Evolutionary conservation across 2,329 filamentous ascomycete genomes (phyloP).

Genomic region (Xylaria multiplex): DNA sequence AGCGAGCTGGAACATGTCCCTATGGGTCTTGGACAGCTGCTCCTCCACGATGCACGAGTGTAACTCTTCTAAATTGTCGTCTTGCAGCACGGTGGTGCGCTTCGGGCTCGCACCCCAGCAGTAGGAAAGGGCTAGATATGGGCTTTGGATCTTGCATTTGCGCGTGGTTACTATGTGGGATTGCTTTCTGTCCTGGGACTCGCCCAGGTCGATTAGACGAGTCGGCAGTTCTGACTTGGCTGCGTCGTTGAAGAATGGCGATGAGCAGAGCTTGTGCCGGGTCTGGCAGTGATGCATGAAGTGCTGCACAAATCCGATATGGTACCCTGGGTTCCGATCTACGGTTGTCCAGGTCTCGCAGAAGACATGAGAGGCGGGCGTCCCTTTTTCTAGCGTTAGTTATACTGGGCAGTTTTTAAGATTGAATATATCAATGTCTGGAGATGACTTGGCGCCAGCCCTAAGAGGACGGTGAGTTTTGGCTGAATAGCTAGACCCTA

Average conservation of each 20-base stretch:
- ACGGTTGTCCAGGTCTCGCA: constrained; percentile 21
- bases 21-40: constrained; percentile 33
- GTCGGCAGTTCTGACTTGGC: constrained; percentile 25
- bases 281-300: constrained; percentile 13
- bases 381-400: constrained; percentile 22
- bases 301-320: constrained; percentile 13
- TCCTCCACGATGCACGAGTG: constrained; percentile 34
- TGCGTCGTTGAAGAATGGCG: background rate
- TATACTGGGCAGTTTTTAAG: too few relatives aligned
- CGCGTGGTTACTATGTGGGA: constrained; percentile 29
- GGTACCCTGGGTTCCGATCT: constrained; percentile 12
- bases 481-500: background rate
- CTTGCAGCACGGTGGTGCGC: constrained; percentile 21
- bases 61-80: constrained; percentile 31
- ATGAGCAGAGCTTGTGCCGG: constrained; percentile 13
- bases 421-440: too few relatives aligned
- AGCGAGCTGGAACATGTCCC: constrained; percentile 31
- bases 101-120: constrained; percentile 37
- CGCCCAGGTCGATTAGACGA: constrained; percentile 27
- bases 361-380: constrained; percentile 4
- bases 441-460: too few relatives aligned
- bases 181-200: background rate
- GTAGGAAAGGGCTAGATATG: constrained; percentile 42
- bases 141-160: constrained; percentile 17
- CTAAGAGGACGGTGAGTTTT: too few relatives aligned